Base-by-base conservation (phyloP, 177 flowering plant genomes). In the Tripterygium wilfordii region DNA sequence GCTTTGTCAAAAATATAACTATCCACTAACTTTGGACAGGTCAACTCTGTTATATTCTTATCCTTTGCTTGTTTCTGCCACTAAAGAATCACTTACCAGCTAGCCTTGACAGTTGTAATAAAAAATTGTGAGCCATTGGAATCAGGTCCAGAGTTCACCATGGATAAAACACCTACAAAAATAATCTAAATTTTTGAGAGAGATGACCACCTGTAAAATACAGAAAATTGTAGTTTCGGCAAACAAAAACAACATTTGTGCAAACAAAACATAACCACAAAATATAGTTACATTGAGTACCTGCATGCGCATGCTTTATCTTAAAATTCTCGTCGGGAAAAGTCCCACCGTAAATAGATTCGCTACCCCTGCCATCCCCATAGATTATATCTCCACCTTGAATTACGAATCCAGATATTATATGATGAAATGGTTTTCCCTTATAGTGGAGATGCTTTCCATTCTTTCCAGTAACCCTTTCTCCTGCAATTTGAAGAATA, bases 91-190 rank as follows among this genome's bases (percentile, higher is more conserved):
- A 57, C 78, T 71, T 79, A 92, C 99, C 99, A 94, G 76, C 75
- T 65, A 35, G 99, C 81, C 75, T 90, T 94, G 40, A 90, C 83
- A 4, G 97, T 85, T 42, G 97, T 89, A 56, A 94, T 87, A 53
- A 87, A 94, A 63, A 94, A 94, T 61, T 94, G 99, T 18, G 95
- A 94, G 42, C 95, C 96, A 67, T 94, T 94, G 27, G 99, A 85
- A 66, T 94, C 78, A 20, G 95, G 95, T 58, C 99, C 99, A 24
- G 88, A 63, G 68, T 94, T 94, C 58, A 65, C 99, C 99, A 94
- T 94, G 49, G 99, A 76, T 27, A 94, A 85, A 55, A 73, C 71
- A 58, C 99, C 99, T 94, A 56, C 62, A 79, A 60, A 30, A 19
- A 77, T 71, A 76, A 91, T 96, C 98, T 88, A 74, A n/a, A n/a